Conservation (phyloP, 148 eudicot genomes). For the Bassia scoparia region DNA sequence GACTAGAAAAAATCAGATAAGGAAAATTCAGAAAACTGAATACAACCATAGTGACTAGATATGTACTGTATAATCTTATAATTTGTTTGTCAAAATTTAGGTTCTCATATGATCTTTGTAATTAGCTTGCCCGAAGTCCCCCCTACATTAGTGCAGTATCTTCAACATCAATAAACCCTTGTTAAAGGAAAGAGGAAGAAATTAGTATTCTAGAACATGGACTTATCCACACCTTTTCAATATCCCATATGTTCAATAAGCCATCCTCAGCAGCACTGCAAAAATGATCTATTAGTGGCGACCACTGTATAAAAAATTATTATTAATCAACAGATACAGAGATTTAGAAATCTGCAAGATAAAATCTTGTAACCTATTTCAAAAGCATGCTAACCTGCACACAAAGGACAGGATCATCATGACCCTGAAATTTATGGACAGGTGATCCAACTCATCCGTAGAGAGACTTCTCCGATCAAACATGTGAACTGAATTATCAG, state of each 20-base stretch:
- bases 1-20: no score
- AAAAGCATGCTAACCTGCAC: slow-evolving; percentile 53
- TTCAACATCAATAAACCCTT: neutral
- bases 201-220: neutral
- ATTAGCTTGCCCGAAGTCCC: neutral
- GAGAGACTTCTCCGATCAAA: slow-evolving; percentile 82
- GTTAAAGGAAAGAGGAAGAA: no score
- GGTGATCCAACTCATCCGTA: slow-evolving; percentile 69
- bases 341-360: neutral
- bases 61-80: no score
- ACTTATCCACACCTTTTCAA: slow-evolving; percentile 47
- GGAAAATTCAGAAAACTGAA: no score
- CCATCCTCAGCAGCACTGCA: slow-evolving; percentile 99
- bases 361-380: neutral
- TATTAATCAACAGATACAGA: slow-evolving; percentile 8
- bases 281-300: slow-evolving; percentile 73
- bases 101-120: neutral
- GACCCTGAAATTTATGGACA: slow-evolving; percentile 74
- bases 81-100: no score
- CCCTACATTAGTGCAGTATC: neutral
- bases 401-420: slow-evolving; percentile 69
- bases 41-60: no score
- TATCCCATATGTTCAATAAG: slow-evolving; percentile 84
- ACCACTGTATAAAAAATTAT: slow-evolving; percentile 61
- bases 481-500: slow-evolving; percentile 82